phyloP scores from a whole-genome alignment of 345 rosid genomes.

The Citrus maxima region DNA sequence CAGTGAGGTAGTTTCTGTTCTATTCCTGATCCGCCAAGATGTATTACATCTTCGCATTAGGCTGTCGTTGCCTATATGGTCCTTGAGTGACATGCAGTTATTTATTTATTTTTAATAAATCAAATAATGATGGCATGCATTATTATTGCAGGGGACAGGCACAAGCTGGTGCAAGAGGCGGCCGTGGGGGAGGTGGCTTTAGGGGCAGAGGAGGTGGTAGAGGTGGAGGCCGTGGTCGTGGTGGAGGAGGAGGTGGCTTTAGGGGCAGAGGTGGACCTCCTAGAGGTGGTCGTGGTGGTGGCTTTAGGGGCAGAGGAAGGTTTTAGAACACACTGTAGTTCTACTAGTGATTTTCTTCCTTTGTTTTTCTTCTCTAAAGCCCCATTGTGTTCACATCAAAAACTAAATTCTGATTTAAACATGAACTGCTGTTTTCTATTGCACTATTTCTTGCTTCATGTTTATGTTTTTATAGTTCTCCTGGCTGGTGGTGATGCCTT shows the following conservation, averaged over 20 bases:
- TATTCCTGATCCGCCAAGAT: not conserved
- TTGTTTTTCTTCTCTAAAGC: conserved; percentile 6
- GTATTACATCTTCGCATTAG: not conserved
- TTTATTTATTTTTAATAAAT: not conserved
- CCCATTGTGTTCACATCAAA: conserved; percentile 8
- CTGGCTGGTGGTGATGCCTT: too few species aligned
- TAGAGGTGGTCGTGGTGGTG: conserved; percentile 63
- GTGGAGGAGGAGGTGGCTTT: conserved; percentile 62
- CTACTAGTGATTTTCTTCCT: conserved; percentile 11
- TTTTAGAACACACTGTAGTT: conserved; percentile 31
- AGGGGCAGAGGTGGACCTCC: conserved; percentile 61
- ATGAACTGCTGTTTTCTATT: not conserved
- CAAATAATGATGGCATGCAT: not conserved
- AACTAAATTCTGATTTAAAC: conserved; percentile 9
- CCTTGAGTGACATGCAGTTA: not conserved
- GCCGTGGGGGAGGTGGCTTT: conserved; percentile 35
- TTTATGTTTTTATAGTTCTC: not conserved
- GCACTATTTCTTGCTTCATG: not conserved
- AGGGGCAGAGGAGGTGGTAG: conserved; percentile 40
- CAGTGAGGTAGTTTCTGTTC: not conserved
- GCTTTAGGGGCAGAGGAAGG: conserved; percentile 71
- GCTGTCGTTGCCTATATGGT: not conserved
- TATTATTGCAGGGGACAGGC: conserved; percentile 42
- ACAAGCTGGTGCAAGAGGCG: conserved; percentile 38
- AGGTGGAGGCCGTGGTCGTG: conserved; percentile 50